Base-by-base conservation (phyloP, 768 basidiomycete genomes). In the Mycena galopus region DNA sequence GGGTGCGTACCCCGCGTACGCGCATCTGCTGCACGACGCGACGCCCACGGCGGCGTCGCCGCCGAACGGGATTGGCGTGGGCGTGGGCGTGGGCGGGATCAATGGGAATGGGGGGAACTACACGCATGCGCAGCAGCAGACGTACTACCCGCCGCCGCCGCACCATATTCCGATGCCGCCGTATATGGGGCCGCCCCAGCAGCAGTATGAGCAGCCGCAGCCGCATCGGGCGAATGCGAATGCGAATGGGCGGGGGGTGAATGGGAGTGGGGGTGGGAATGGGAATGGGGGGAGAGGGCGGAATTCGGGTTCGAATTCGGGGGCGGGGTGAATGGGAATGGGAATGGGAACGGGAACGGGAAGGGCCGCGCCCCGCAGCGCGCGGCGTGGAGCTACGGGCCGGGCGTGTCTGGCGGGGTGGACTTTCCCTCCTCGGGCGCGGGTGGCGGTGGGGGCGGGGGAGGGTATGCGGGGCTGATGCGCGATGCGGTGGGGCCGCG, bases 371-470 rank as follows among this genome's bases (percentile, higher is more conserved):
- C 14, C 73, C 82, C 80, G 84, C 83, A 86, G 25, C 82, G 89
- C 59, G 81, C 85, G 59, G 82, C 88, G n/a, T 94, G 93, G 92
- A 93, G 88, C 78, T 93, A 89, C 76, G 93, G 93, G 4, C 90
- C 93, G 72, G 92, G 92, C 17, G 79, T 89, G 12, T 74, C 73
- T 9, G 71, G 74, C 3, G 47, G 17, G 8, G 71, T 75, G 16
- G 74, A 75, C 23, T 75, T 75, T 21, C 74, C 74, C 17, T 71
- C 72, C 17, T 39, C 33, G 1, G 62, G 61, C 3, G 62, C n/a
- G 27, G 19, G 65, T 44, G 39, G 39, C 4, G 60, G 55, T 39
- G 39, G 61, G 10, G 62, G 29, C 30, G 25, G 69, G 53, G n/a
- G n/a, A n/a, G 60, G 55, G 19, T 53, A 62, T 27, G 14, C 62